Conservation (phyloP, 129 eudicot species). For the sunflower (Helianthus annuus) region HanXRQr2.0-SUNRISE NC_035433.2:141705257-141705756, state of each 20-base stretch:
- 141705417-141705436: background rate
- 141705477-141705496: slow-evolving; percentile 92
- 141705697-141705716: slow-evolving; percentile 90
- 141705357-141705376: too few species aligned
- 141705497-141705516: slow-evolving; percentile 96
- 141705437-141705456: too few species aligned
- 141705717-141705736: slow-evolving; percentile 86
- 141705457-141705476: background rate
- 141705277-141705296: too few species aligned
- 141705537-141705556: slow-evolving; percentile 90
- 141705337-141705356: too few species aligned
- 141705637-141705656: background rate
- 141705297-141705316: too few species aligned
- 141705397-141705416: background rate
- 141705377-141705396: background rate
- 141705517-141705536: slow-evolving; percentile 96
- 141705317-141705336: too few species aligned
- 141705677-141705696: slow-evolving; percentile 94
- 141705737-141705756: slow-evolving; percentile 77
- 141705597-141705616: background rate
- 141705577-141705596: slow-evolving; percentile 73
- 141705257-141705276: too few species aligned
- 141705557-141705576: slow-evolving; percentile 78
- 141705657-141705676: background rate
- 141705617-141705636: background rate